A percentile compares a stretch with the other conserved stretches of the same genome.
Evolutionary conservation across 768 basidiomycete species (phyloP).

Genomic region (Lactarius akahatsu): DNA sequence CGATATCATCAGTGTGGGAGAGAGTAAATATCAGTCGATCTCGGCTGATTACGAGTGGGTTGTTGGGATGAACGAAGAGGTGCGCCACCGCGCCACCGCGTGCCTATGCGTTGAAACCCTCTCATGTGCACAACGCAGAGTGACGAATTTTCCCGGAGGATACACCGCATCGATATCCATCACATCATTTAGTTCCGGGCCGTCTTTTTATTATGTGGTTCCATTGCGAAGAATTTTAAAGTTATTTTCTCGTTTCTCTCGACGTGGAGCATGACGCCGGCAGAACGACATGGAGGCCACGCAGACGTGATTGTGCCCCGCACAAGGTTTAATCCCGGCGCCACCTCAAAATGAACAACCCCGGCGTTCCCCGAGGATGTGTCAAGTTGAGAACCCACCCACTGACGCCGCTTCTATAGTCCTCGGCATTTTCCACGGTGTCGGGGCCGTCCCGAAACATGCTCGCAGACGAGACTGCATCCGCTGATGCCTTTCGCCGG

Average conservation of each 20-base stretch:
- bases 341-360: background rate
- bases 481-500: background rate
- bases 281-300: background rate
- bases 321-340: background rate
- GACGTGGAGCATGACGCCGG: background rate
- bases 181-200: constrained; percentile 15
- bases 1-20: constrained; percentile 14
- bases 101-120: background rate
- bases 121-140: constrained; percentile 1
- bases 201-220: background rate
- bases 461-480: background rate
- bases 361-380: background rate
- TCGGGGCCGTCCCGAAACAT: background rate
- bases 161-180: constrained; percentile 20
- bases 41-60: constrained; percentile 27
- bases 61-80: constrained; percentile 19
- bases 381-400: background rate
- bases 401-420: background rate
- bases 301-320: background rate
- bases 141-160: constrained; percentile 12
- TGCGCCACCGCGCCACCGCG: background rate
- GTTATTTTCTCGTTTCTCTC: background rate
- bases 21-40: constrained; percentile 22
- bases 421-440: background rate
- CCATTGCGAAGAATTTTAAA: background rate